Evolutionary conservation across 2,329 filamentous ascomycete species (phyloP).

Genomic region (Stemphylium beticola): DNA sequence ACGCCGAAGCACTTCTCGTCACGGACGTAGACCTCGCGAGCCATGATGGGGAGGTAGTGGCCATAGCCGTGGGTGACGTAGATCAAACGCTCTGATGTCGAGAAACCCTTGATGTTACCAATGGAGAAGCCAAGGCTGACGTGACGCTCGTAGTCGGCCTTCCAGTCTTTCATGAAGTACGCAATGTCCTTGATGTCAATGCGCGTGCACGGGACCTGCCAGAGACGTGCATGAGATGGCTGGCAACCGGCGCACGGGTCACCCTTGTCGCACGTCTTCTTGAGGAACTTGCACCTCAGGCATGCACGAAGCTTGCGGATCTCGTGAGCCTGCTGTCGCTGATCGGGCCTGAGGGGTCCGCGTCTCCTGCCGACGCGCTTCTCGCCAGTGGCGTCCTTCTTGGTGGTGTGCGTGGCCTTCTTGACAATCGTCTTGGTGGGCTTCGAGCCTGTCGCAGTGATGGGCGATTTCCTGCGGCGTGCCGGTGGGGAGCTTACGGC

Average conservation of each 20-base stretch:
- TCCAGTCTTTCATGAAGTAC: constrained; percentile 99
- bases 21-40: constrained; percentile 89
- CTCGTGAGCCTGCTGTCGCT: constrained; percentile 94
- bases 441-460: constrained; percentile 72
- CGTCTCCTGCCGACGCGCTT: constrained; percentile 92
- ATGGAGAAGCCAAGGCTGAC: constrained; percentile 86
- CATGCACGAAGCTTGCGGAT: constrained; percentile 95
- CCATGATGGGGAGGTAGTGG: constrained; percentile 89
- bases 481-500: constrained; percentile 63
- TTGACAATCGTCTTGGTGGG: constrained; percentile 81
- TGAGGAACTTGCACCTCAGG: constrained; percentile 95
- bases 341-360: constrained; percentile 88
- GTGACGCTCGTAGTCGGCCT: constrained; percentile 93
- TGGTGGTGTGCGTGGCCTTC: constrained; percentile 72
- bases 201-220: constrained; percentile 96
- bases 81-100: constrained; percentile 67
- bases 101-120: constrained; percentile 90
- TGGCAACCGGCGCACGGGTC: constrained; percentile 95
- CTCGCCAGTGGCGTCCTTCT: constrained; percentile 78
- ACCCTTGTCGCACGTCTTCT: constrained; percentile 98
- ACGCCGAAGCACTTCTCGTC: constrained; percentile 92
- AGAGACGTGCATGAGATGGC: constrained; percentile 91
- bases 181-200: constrained; percentile 99
- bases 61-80: constrained; percentile 98
- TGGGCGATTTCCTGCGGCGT: constrained; percentile 75